phyloP scores from a whole-genome alignment of 2,329 filamentous ascomycete genomes.

The Colletotrichum godetiae region DNA sequence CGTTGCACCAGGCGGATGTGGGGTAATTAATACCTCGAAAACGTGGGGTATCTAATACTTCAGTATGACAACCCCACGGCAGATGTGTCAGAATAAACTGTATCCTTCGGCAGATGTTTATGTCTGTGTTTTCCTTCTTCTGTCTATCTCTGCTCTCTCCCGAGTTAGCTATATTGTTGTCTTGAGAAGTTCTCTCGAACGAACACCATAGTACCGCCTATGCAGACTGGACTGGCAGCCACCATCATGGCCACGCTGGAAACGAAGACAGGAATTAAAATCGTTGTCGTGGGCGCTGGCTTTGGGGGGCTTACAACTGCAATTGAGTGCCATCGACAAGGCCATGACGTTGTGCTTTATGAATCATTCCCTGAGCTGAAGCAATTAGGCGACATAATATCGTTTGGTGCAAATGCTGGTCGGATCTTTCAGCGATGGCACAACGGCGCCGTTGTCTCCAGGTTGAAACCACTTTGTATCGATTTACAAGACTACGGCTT shows the following conservation, averaged over 20 bases:
- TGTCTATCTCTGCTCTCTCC: too few species aligned
- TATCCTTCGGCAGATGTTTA: background rate
- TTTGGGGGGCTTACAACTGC: conserved; percentile 72
- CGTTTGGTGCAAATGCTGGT: background rate
- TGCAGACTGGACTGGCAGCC: background rate
- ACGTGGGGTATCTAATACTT: conserved; percentile 4
- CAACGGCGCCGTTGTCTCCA: background rate
- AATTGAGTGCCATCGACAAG: conserved; percentile 71
- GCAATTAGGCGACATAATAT: conserved; percentile 51
- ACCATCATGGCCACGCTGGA: background rate
- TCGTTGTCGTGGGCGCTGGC: conserved; percentile 45
- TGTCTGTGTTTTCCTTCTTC: background rate
- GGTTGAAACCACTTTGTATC: background rate
- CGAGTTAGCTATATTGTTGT: too few species aligned
- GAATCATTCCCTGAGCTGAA: conserved; percentile 69
- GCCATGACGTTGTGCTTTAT: conserved; percentile 68
- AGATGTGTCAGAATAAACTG: conserved; percentile 9
- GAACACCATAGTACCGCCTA: background rate
- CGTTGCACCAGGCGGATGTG: conserved; percentile 5
- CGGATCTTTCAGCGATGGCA: background rate
- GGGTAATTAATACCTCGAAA: background rate
- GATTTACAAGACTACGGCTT: background rate
- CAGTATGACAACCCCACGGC: background rate
- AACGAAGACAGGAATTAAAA: background rate
- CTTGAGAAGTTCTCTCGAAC: too few species aligned